Conservation (phyloP, 345 rosid genomes). For the Syzygium aqueum region DNA sequence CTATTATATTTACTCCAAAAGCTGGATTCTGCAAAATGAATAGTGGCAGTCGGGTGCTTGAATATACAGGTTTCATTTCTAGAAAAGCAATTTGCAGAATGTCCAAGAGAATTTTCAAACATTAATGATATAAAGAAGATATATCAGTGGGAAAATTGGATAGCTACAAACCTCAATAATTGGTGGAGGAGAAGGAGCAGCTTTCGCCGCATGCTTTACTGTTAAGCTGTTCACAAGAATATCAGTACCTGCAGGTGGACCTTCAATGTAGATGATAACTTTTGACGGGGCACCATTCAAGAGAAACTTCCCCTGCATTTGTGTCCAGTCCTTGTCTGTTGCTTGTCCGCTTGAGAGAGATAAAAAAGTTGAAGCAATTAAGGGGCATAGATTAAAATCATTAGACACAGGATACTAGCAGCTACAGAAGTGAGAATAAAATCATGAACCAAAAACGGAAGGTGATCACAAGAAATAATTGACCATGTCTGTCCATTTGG, state of each 20-base stretch:
- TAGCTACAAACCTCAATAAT: constrained; percentile 46
- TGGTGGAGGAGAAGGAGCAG: constrained; percentile 57
- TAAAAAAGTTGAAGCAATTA: neutral
- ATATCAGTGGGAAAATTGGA: neutral
- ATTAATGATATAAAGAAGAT: neutral
- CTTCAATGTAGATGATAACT: constrained; percentile 84
- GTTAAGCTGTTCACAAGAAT: constrained; percentile 65
- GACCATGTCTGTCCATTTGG: neutral
- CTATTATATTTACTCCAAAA: constrained; percentile 66
- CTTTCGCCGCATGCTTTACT: constrained; percentile 69
- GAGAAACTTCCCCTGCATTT: constrained; percentile 80
- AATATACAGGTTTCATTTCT: neutral
- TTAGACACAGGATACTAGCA: neutral
- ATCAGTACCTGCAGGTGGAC: constrained; percentile 89
- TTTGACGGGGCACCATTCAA: constrained; percentile 69
- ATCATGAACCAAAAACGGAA: neutral
- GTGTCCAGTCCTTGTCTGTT: constrained; percentile 68
- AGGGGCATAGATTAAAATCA: neutral
- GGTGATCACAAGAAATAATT: neutral
- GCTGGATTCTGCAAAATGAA: constrained; percentile 47
- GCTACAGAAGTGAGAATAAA: neutral
- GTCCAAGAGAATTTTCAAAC: neutral
- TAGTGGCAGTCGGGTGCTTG: neutral
- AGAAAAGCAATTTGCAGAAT: neutral
- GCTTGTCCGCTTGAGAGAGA: constrained; percentile 52